These are phyloP conservation scores for Fibroporia radiculosa DNA, from an alignment of 768 basidiomycete species.

Conservation along the genomic window DNA sequence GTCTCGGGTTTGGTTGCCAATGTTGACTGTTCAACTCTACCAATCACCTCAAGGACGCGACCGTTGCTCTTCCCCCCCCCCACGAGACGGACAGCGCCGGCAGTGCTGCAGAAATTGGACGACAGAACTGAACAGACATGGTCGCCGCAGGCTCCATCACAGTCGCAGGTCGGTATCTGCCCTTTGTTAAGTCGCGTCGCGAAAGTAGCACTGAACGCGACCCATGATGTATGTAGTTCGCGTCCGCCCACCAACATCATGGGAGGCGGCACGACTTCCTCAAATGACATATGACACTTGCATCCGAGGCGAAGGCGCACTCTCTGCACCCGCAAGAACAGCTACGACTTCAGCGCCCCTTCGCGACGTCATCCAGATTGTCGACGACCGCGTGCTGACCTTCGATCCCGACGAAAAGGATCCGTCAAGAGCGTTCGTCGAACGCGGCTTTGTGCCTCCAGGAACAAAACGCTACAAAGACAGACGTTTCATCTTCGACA, in stretches of 20 bases:
- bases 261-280: constrained; percentile 82
- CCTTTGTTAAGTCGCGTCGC: constrained; percentile 8
- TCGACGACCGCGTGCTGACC: constrained; percentile 91
- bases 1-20: constrained; percentile 8
- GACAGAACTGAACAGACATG: too few relatives aligned
- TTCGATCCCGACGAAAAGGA: constrained; percentile 96
- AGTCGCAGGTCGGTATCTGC: constrained; percentile 56
- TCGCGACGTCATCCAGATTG: constrained; percentile 76
- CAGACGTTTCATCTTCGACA: constrained; percentile 94
- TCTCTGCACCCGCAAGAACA: constrained; percentile 49
- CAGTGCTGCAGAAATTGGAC: not conserved
- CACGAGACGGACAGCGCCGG: constrained; percentile 4
- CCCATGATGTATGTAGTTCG: constrained; percentile 53
- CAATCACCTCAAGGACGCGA: constrained; percentile 4
- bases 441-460: constrained; percentile 78
- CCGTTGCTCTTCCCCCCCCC: constrained; percentile 3
- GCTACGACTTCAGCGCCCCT: constrained; percentile 49
- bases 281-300: constrained; percentile 61
- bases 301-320: constrained; percentile 78
- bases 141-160: constrained; percentile 83
- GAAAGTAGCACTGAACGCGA: too few relatives aligned
- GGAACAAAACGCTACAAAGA: constrained; percentile 95
- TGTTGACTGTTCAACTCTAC: constrained; percentile 11
- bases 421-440: constrained; percentile 68
- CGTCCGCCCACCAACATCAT: constrained; percentile 78